Evolutionary conservation across 2,329 filamentous ascomycete species (phyloP).

Genomic region (Didymosphaeria variabile): DNA sequence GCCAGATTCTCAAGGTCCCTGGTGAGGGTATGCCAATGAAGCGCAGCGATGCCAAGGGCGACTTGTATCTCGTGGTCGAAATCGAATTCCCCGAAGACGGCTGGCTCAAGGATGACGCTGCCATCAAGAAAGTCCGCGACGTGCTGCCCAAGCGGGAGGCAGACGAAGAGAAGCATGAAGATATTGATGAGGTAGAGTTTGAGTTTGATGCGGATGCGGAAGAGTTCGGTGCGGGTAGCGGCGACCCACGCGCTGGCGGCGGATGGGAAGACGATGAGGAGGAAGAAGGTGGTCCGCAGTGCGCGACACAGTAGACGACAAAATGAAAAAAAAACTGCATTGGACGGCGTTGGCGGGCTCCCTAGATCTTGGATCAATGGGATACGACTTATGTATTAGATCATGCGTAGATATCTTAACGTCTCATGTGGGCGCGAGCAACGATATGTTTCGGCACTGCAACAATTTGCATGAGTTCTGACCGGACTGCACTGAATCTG

Average conservation of each 20-base stretch:
- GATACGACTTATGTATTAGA: conserved; percentile 7
- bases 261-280: conserved; percentile 76
- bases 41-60: conserved; percentile 81
- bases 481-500: too few relatives aligned
- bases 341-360: conserved; percentile 20
- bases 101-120: conserved; percentile 76
- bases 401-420: conserved; percentile 7
- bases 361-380: background rate
- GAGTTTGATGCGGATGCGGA: conserved; percentile 86
- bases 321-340: conserved; percentile 18
- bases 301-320: conserved; percentile 70
- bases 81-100: conserved; percentile 88
- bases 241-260: conserved; percentile 70
- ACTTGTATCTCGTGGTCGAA: conserved; percentile 86
- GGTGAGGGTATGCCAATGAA: conserved; percentile 97
- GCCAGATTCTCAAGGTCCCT: conserved; percentile 82
- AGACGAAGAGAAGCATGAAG: conserved; percentile 69
- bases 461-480: background rate
- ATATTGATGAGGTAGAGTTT: conserved; percentile 85
- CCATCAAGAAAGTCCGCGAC: conserved; percentile 75
- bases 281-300: conserved; percentile 70
- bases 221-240: conserved; percentile 78
- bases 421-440: conserved; percentile 6
- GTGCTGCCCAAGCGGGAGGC: conserved; percentile 72
- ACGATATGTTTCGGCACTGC: background rate